Evolutionary conservation across 140 eudicot genomes (phyloP), one percentile per base, ranked within the genome.

Genomic region (Cichorium intybus): DNA sequence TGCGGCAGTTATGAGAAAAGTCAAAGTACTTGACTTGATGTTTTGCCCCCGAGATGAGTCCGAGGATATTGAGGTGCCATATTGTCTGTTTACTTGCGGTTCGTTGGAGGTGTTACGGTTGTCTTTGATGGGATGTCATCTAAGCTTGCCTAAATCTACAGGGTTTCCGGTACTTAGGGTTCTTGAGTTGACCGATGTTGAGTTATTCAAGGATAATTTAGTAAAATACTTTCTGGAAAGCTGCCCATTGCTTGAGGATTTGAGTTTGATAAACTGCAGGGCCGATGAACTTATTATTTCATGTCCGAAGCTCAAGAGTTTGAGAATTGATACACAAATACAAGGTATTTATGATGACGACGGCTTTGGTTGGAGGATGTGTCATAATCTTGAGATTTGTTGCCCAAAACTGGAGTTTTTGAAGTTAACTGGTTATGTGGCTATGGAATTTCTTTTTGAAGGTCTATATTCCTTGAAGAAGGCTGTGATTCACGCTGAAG

Each of bases 151-250:
- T 34, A 10, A 4, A 15, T 9, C 23, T 23, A 11, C 12, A 6
- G 26, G 72, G 17, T 66, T 66, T 37, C 51, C 28, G 20, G 72
- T 54, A 52, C 72, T 66, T 66, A 52, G 63, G 72, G 63, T 54
- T 67, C 31, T 69, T 46, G 57, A 58, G 50, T 33, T 69, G 26
- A 29, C 28, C 12, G 3, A 31, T 7, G 48, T 57, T 45, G 7
- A 45, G 18, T 46, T 69, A 28, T 7, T 8, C 3, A 57, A 27
- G 9, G 23, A 21, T 26, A 34, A 43, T 17, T 27, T 7, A 27
- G 50, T 69, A 12, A n/a, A 43, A 27, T 15, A 28, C 6, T 69
- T 69, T 46, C 35, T 69, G 0, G 7, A 11, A 17, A 56, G 11
- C 18, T 69, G 74, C 14, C 35, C 57, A 1, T 20, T 46, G 35